phyloP scores from a whole-genome alignment of 176 grass and related monocot species.

The Rhipidocladum racemiflorum region DNA sequence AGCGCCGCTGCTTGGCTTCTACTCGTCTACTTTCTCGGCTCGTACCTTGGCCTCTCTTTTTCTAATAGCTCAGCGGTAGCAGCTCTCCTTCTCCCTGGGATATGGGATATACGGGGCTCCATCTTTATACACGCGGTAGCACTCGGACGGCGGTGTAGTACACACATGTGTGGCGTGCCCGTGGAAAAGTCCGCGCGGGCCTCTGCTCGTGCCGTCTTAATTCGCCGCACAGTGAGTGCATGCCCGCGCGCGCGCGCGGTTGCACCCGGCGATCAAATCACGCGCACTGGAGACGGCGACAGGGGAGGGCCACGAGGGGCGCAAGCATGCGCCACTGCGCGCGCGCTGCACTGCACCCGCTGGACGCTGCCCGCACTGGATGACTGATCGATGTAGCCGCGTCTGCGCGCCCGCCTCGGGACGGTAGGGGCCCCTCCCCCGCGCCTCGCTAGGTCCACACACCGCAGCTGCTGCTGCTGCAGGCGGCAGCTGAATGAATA shows the following conservation, averaged over 20 bases:
- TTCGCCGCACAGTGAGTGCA: background rate
- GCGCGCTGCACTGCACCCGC: background rate
- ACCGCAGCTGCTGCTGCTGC: too few relatives aligned
- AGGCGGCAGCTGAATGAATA: too few relatives aligned
- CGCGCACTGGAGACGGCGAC: background rate
- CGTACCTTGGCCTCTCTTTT: background rate
- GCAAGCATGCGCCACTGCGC: slow-evolving; percentile 8
- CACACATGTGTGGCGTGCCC: background rate
- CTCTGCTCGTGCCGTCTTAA: background rate
- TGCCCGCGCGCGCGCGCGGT: too few relatives aligned
- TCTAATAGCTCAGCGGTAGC: background rate
- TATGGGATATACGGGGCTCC: background rate
- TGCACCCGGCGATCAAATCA: background rate
- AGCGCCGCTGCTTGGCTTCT: background rate
- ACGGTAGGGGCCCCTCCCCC: background rate
- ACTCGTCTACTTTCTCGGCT: background rate
- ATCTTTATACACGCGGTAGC: background rate
- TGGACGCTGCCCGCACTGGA: slow-evolving; percentile 11
- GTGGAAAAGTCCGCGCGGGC: too few relatives aligned
- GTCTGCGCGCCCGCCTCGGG: background rate
- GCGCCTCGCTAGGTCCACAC: background rate
- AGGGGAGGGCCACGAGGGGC: background rate
- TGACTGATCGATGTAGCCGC: background rate
- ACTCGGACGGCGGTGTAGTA: too few relatives aligned
- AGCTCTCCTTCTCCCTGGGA: too few relatives aligned